These are phyloP conservation scores for Venustampulla echinocandica DNA, from an alignment of 495 filamentous ascomycete species.

Conservation along the genomic window DNA sequence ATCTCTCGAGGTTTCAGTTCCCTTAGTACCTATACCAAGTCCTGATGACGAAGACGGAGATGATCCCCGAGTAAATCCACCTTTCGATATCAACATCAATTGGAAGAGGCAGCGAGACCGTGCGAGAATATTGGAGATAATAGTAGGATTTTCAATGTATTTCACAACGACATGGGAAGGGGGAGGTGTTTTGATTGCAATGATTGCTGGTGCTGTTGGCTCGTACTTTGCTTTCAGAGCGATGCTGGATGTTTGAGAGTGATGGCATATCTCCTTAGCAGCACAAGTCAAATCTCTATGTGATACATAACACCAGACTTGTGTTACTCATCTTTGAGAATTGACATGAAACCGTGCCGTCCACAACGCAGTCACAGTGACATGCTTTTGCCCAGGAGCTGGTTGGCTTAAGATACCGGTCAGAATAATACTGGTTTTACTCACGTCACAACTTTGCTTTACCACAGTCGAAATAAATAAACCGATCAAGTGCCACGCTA, in stretches of 20 bases:
- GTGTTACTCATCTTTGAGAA: no score
- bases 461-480: no score
- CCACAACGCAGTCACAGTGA: no score
- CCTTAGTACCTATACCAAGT: slow-evolving; percentile 31
- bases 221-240: slow-evolving; percentile 14
- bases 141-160: slow-evolving; percentile 17
- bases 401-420: no score
- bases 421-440: no score
- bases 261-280: no score
- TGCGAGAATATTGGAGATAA: slow-evolving; percentile 18
- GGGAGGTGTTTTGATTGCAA: slow-evolving; percentile 4
- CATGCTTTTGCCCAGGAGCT: no score
- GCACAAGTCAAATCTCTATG: no score
- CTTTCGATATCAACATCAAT: slow-evolving; percentile 21
- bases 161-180: slow-evolving; percentile 21
- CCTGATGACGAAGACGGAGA: slow-evolving; percentile 17
- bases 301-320: no score
- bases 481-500: no score
- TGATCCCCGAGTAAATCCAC: slow-evolving; percentile 21
- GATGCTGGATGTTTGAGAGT: slow-evolving; percentile 11
- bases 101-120: slow-evolving; percentile 19
- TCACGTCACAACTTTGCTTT: no score
- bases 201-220: slow-evolving; percentile 13
- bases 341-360: no score
- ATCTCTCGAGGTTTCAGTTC: slow-evolving; percentile 53